Evolutionary conservation across 768 basidiomycete species (phyloP).

Genomic region (Termitomyces sp.): DNA sequence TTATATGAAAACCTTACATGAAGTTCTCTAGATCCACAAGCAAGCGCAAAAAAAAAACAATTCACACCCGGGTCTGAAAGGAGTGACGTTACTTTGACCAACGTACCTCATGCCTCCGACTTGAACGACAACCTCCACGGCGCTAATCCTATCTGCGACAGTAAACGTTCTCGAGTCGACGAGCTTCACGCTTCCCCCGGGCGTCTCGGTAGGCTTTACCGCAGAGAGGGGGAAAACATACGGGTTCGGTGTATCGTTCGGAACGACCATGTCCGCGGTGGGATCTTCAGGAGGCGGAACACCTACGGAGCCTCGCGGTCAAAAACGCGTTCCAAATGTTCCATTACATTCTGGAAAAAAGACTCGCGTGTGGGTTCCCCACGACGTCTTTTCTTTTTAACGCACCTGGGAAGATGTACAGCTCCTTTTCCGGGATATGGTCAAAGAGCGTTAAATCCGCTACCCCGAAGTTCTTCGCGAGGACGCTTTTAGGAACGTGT

Average conservation of each 20-base stretch:
- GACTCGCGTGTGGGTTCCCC: too few relatives aligned
- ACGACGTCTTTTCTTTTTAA: background rate
- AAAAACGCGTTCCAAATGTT: background rate
- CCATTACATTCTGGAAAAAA: too few relatives aligned
- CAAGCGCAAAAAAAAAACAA: background rate
- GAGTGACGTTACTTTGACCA: too few relatives aligned
- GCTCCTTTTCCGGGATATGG: constrained; percentile 45
- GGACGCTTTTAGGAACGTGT: constrained; percentile 43
- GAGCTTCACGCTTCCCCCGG: constrained; percentile 57
- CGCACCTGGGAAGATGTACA: constrained; percentile 48
- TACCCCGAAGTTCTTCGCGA: constrained; percentile 62
- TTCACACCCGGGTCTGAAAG: background rate
- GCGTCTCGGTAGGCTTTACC: constrained; percentile 32
- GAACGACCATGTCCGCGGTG: constrained; percentile 39
- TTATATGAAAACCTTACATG: constrained; percentile 32
- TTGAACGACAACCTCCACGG: constrained; percentile 53
- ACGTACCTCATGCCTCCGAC: constrained; percentile 56
- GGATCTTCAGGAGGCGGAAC: constrained; percentile 36
- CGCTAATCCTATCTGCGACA: constrained; percentile 47
- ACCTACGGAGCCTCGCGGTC: constrained; percentile 19
- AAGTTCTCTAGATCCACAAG: constrained; percentile 34
- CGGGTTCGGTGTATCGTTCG: constrained; percentile 44
- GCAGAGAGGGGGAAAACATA: constrained; percentile 53
- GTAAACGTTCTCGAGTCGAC: constrained; percentile 53
- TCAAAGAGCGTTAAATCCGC: constrained; percentile 39